Base-by-base conservation (phyloP, 768 basidiomycete genomes). In the Nevesoporus exiguus region DNA sequence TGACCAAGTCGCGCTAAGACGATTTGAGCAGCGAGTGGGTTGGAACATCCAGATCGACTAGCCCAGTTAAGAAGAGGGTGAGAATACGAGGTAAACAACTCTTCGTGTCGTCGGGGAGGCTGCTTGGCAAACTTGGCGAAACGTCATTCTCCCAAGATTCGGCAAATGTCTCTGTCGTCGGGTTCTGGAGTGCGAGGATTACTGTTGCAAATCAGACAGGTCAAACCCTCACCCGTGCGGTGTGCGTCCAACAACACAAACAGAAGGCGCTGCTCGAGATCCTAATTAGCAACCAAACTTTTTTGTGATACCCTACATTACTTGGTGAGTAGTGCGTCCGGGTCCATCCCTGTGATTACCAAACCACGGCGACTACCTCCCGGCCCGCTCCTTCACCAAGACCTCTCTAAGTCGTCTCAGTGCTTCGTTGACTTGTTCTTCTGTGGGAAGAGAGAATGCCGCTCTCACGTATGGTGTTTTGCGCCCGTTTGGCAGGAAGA, bases 381-480 rank as follows among this genome's bases (percentile, higher is more conserved):
- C 49, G 19, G 55, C 58, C 41, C 66, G 59, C 40, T 63, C 70
- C 53, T 60, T 59, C 21, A 71, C 49, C 34, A 73, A 56, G 3
- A 81, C 78, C 30, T 58, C 68, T 34, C 71, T 73, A 5, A 97
- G 71, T 56, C 93, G 75, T 56, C 71, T 74, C 58, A 95, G 66
- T 2, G 85, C 93, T 72, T 86, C 81, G 44, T 91, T 83, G 3
- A 90, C 84, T 39, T 93, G 81, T 31, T 82, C 80, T 51, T 80
- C 80, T 1, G 75, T 73, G 19, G 82, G 73, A 54, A 89, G 67
- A 65, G 89, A 90, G 72, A 96, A 97, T 36, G 89, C 77, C 17
- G 90, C 90, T 40, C 94, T 80, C 27, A 95, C 88, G 66, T 87
- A 90, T 22, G 83, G 76, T 7, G 86, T 85, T 65, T 78, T 82